Evolutionary conservation across 805 yeast genomes (phyloP).

Genomic region (Ogataea paraovalis): DNA sequence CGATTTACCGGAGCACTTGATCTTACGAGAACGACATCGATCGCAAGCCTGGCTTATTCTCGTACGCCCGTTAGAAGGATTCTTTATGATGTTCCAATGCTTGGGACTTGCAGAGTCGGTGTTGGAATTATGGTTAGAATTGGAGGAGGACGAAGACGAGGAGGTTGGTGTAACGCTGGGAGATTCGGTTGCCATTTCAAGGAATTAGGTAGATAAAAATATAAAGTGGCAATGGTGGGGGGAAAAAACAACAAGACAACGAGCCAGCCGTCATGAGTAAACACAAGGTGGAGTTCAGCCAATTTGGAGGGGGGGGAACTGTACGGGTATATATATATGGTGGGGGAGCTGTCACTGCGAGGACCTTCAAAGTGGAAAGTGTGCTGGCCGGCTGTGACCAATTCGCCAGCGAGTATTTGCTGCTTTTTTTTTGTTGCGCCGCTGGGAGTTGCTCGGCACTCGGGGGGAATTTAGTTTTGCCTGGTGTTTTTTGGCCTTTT

Average conservation of each 20-base stretch:
- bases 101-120: not conserved
- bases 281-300: conserved; percentile 2
- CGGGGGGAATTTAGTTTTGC: no score
- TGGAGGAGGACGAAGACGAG: no score
- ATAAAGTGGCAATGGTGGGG: no score
- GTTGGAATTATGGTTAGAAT: not conserved
- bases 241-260: not conserved
- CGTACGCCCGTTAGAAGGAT: conserved; percentile 34
- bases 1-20: conserved; percentile 67
- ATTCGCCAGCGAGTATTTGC: not conserved
- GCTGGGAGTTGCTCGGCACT: not conserved
- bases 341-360: not conserved
- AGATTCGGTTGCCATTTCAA: not conserved
- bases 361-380: no score
- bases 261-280: not conserved
- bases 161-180: not conserved
- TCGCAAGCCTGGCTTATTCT: conserved; percentile 80
- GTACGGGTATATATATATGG: not conserved
- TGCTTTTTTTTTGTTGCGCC: not conserved
- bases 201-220: no score
- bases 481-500: not conserved
- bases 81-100: conserved; percentile 33
- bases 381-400: no score
- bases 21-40: conserved; percentile 71
- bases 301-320: not conserved